These are phyloP conservation scores for Pichia terricola DNA, from an alignment of 1,139 yeast genomes.

Conservation along the genomic window DNA sequence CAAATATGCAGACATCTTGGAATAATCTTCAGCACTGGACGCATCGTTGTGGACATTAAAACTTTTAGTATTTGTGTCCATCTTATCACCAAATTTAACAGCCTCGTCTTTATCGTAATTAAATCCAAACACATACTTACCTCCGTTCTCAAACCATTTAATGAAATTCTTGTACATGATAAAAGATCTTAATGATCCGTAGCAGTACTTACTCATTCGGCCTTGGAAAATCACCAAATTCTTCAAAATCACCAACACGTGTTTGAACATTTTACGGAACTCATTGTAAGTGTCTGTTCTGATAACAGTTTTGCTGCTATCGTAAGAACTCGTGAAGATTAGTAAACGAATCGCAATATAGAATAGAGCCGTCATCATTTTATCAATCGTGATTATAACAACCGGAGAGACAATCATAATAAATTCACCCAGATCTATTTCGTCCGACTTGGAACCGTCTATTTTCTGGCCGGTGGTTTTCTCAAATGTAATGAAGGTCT, in stretches of 20 bases:
- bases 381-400: conserved; percentile 2
- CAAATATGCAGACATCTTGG: too few species aligned
- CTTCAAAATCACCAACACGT: conserved; percentile 9
- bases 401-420: conserved; percentile 4
- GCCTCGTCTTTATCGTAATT: too few species aligned
- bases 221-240: conserved; percentile 10
- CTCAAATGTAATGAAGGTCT: conserved; percentile 2
- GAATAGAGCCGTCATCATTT: conserved; percentile 3
- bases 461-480: neutral
- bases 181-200: conserved; percentile 12
- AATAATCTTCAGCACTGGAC: too few species aligned
- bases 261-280: conserved; percentile 1
- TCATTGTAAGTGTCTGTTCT: neutral
- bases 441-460: neutral
- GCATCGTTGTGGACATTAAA: too few species aligned
- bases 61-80: too few species aligned
- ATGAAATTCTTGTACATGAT: conserved; percentile 10
- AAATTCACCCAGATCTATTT: neutral
- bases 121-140: conserved; percentile 10
- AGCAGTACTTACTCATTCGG: conserved; percentile 14
- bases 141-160: conserved; percentile 17
- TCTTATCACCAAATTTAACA: too few species aligned
- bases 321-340: neutral
- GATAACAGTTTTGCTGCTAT: neutral
- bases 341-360: conserved; percentile 5